phyloP scores from a whole-genome alignment of 129 eudicot species.

The Chrysanthemum lavandulifolium region DNA sequence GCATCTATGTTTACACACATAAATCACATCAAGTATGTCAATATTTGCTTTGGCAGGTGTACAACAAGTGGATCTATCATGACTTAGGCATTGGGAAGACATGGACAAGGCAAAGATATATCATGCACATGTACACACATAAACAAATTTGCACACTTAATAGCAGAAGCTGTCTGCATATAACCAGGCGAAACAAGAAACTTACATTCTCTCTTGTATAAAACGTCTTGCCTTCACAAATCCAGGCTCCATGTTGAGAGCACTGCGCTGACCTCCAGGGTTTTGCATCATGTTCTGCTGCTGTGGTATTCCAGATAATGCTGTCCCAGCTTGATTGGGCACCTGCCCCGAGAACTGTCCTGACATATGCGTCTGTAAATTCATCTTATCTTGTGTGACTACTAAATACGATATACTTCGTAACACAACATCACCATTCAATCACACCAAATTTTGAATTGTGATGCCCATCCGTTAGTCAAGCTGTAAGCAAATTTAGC shows the following conservation, averaged over 20 bases:
- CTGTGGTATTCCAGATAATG: constrained; percentile 52
- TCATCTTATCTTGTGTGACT: constrained; percentile 50
- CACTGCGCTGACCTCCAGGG: constrained; percentile 44
- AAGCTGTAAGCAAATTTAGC: background rate
- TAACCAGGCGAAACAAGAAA: background rate
- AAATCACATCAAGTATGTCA: background rate
- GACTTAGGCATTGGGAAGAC: background rate
- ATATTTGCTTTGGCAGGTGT: background rate
- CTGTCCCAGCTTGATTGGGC: constrained; percentile 48
- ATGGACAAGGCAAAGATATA: background rate
- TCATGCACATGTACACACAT: constrained; percentile 10
- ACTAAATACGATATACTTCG: constrained; percentile 23
- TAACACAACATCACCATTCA: constrained; percentile 20
- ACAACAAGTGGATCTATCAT: constrained; percentile 1
- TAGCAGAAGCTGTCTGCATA: background rate
- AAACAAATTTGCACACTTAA: background rate
- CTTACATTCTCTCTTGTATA: constrained; percentile 62
- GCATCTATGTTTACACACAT: background rate
- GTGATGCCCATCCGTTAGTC: constrained; percentile 16
- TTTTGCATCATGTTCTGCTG: constrained; percentile 62
- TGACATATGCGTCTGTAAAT: constrained; percentile 41
- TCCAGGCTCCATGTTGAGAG: constrained; percentile 50
- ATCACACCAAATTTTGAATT: constrained; percentile 6
- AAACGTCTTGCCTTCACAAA: constrained; percentile 37
- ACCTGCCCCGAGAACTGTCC: constrained; percentile 71